Evolutionary conservation across 2,329 filamentous ascomycete genomes (phyloP).

Genomic region (Colletotrichum sp.): DNA sequence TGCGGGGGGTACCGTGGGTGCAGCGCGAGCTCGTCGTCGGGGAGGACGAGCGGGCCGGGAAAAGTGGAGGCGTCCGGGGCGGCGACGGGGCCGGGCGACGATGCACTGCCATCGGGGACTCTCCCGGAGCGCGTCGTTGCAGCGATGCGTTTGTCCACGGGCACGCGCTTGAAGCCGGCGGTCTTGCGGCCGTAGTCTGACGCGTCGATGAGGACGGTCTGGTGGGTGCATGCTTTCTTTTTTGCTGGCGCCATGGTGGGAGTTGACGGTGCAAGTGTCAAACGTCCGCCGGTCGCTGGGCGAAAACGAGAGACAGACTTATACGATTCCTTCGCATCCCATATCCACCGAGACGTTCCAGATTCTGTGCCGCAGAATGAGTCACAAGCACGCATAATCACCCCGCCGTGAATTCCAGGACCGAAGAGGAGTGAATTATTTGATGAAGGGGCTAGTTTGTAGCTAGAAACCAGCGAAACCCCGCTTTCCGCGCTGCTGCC

Average conservation of each 20-base stretch:
- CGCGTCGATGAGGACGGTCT: background rate
- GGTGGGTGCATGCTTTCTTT: background rate
- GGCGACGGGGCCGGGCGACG: slow-evolving; percentile 4
- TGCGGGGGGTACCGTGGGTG: slow-evolving; percentile 59
- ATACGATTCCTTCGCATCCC: background rate
- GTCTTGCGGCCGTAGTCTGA: background rate
- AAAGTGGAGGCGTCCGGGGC: slow-evolving; percentile 42
- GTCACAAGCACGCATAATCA: background rate
- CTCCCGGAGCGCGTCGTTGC: slow-evolving; percentile 33
- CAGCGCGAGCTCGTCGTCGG: slow-evolving; percentile 60
- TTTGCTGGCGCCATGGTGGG: background rate
- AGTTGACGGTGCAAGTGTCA: background rate
- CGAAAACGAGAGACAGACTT: background rate
- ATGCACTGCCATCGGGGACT: slow-evolving; percentile 6
- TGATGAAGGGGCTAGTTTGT: background rate
- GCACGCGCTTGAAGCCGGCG: slow-evolving; percentile 31
- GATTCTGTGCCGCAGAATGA: background rate
- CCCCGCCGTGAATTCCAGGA: background rate
- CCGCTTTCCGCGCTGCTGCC: slow-evolving; percentile 9
- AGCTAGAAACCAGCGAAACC: background rate
- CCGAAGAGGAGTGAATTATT: background rate
- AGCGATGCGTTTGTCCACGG: slow-evolving; percentile 30
- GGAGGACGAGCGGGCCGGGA: slow-evolving; percentile 64
- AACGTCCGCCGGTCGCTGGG: background rate
- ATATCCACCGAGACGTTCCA: too few relatives aligned